Percentiles rank a stretch among this genome's conserved stretches.
phyloP scores from a whole-genome alignment of 768 basidiomycete species.

The Russula virescens region DNA sequence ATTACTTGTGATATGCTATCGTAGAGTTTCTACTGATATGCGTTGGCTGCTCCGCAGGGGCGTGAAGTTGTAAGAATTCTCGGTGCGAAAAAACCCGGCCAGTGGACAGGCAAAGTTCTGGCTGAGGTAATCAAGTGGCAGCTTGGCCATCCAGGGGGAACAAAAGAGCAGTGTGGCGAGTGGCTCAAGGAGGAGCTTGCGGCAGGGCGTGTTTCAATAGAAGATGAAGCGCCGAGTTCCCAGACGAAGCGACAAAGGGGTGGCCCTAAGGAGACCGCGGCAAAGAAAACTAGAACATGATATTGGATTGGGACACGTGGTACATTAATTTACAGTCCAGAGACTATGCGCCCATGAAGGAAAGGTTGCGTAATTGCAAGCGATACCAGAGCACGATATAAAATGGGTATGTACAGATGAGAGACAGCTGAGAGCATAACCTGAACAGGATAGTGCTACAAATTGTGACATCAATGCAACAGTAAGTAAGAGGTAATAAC shows the following conservation, averaged over 20 bases:
- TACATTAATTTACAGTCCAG: conserved; percentile 6
- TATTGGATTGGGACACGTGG: neutral
- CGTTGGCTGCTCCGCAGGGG: conserved; percentile 48
- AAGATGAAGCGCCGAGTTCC: conserved; percentile 23
- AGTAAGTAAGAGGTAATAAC: neutral
- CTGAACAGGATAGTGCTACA: neutral
- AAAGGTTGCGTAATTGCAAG: conserved; percentile 6
- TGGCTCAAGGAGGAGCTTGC: conserved; percentile 62
- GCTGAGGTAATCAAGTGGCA: conserved; percentile 80
- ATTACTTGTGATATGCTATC: neutral
- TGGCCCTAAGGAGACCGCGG: neutral
- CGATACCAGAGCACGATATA: conserved; percentile 3
- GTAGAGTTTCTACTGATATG: neutral
- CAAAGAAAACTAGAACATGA: conserved; percentile 20
- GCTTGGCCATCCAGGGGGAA: conserved; percentile 62
- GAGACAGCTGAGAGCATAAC: neutral
- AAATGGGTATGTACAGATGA: conserved; percentile 6
- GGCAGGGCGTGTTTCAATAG: conserved; percentile 40
- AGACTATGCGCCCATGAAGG: neutral
- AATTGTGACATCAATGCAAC: neutral
- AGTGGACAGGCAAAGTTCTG: conserved; percentile 61
- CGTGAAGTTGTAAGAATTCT: conserved; percentile 54
- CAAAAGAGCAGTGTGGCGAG: conserved; percentile 56
- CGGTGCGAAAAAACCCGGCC: conserved; percentile 51
- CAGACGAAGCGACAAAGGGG: conserved; percentile 19